Percentiles rank a stretch among this genome's conserved stretches.
These are phyloP conservation scores for Aspergillus homomorphus DNA, from an alignment of 495 filamentous ascomycete species.

Conservation along the genomic window DNA sequence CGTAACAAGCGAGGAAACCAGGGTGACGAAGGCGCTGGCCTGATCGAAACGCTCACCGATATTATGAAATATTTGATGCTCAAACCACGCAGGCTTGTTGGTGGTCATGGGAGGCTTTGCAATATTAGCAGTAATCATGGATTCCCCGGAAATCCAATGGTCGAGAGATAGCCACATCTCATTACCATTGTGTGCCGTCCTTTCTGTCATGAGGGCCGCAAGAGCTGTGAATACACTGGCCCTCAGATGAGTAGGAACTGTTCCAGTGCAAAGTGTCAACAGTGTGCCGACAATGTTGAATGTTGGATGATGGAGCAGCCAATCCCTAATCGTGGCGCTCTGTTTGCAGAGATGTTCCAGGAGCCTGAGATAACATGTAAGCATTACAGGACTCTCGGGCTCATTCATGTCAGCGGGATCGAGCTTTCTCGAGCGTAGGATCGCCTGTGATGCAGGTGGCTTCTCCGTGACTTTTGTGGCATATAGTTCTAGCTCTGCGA, in stretches of 20 bases:
- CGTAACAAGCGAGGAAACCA: conserved; percentile 65
- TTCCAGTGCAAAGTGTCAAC: conserved; percentile 64
- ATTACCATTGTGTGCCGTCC: conserved; percentile 55
- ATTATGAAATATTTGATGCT: conserved; percentile 54
- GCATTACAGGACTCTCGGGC: conserved; percentile 85
- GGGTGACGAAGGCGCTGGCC: conserved; percentile 71
- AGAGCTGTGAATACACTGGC: conserved; percentile 72
- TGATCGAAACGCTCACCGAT: conserved; percentile 72
- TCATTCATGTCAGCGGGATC: conserved; percentile 69
- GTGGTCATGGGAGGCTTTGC: conserved; percentile 37
- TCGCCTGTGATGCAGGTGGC: conserved; percentile 52
- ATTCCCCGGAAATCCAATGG: conserved; percentile 61
- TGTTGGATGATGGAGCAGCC: conserved; percentile 61
- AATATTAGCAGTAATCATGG: conserved; percentile 35
- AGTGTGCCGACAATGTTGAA: conserved; percentile 63
- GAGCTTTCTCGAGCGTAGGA: conserved; percentile 58
- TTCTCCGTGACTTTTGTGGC: conserved; percentile 65
- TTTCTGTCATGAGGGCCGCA: conserved; percentile 63
- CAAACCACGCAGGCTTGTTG: conserved; percentile 44
- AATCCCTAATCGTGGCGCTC: conserved; percentile 63
- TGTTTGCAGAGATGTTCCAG: conserved; percentile 73
- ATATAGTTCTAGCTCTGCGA: conserved; percentile 80
- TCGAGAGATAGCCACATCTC: conserved; percentile 71
- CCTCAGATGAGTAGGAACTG: conserved; percentile 68
- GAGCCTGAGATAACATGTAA: conserved; percentile 87